Conservation (phyloP, 2,329 filamentous ascomycete species). For the Diaporthe citrichinensis region DNA sequence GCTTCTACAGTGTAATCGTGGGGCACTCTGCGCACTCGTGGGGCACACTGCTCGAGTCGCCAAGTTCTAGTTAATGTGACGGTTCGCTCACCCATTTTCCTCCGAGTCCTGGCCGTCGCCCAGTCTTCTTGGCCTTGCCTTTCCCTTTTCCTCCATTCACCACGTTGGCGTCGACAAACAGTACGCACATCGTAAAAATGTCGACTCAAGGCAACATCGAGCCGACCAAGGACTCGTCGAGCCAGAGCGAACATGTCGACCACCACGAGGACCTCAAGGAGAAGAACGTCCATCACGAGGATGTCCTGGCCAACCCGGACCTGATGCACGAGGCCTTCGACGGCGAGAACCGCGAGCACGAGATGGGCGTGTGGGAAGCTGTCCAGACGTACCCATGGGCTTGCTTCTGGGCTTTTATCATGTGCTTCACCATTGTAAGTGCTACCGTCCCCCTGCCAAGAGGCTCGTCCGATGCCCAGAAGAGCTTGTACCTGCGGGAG, state of each 20-base stretch:
- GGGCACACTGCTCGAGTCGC: not conserved
- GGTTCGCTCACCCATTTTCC: not conserved
- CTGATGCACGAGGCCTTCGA: slow-evolving; percentile 58
- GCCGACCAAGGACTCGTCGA: slow-evolving; percentile 9
- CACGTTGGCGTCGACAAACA: not conserved
- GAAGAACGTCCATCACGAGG: slow-evolving; percentile 50
- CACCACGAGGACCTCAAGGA: slow-evolving; percentile 13
- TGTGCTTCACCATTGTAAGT: slow-evolving; percentile 65
- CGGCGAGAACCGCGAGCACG: slow-evolving; percentile 59
- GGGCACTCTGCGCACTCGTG: not conserved
- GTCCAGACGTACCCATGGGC: slow-evolving; percentile 59
- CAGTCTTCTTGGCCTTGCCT: not conserved
- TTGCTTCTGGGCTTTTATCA: slow-evolving; percentile 62
- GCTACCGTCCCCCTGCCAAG: not conserved
- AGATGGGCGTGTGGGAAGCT: slow-evolving; percentile 56
- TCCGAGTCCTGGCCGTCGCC: not conserved
- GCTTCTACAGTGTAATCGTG: not conserved
- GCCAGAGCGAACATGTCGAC: slow-evolving; percentile 5
- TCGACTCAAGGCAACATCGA: slow-evolving; percentile 9
- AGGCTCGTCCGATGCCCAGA: not conserved
- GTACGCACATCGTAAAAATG: not conserved
- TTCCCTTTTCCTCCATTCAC: not conserved
- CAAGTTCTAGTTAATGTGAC: not conserved
- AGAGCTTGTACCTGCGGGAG: not conserved
- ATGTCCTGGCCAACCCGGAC: slow-evolving; percentile 53